phyloP scores from a whole-genome alignment of 2,329 filamentous ascomycete genomes.

The Sclerotinia sclerotiorum region DNA sequence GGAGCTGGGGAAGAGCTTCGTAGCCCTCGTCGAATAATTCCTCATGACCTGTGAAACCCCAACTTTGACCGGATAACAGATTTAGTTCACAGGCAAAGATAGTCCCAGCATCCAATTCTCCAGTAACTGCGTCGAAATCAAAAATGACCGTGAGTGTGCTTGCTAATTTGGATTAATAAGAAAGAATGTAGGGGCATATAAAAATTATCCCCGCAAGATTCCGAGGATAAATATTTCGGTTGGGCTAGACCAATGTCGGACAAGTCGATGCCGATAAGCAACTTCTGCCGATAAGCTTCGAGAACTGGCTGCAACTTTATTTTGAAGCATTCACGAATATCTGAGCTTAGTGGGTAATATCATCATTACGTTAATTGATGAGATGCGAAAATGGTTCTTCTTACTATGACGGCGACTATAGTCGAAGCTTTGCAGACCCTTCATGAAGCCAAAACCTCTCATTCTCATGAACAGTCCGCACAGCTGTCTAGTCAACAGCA shows the following conservation, averaged over 20 bases:
- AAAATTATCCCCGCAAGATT: constrained; percentile 29
- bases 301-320: background rate
- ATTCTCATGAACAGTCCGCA: background rate
- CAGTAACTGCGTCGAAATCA: background rate
- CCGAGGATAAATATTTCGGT: constrained; percentile 31
- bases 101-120: background rate
- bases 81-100: background rate
- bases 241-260: constrained; percentile 32
- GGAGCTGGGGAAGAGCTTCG: constrained; percentile 46
- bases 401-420: constrained; percentile 72
- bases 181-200: constrained; percentile 13
- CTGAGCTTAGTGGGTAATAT: background rate
- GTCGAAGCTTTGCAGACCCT: constrained; percentile 58
- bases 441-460: constrained; percentile 27
- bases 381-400: constrained; percentile 62
- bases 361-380: background rate
- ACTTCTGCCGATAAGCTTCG: constrained; percentile 28
- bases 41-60: constrained; percentile 47
- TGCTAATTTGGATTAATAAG: constrained; percentile 18
- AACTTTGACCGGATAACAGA: background rate
- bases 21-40: constrained; percentile 53
- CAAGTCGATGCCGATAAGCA: constrained; percentile 24
- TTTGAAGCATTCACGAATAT: background rate
- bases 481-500: background rate
- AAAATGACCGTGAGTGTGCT: background rate